A percentile compares a stretch with the other conserved stretches of the same genome.
Conservation (phyloP, 2,329 filamentous ascomycete genomes). For the Penicillium aurantiogriseum region DNA sequence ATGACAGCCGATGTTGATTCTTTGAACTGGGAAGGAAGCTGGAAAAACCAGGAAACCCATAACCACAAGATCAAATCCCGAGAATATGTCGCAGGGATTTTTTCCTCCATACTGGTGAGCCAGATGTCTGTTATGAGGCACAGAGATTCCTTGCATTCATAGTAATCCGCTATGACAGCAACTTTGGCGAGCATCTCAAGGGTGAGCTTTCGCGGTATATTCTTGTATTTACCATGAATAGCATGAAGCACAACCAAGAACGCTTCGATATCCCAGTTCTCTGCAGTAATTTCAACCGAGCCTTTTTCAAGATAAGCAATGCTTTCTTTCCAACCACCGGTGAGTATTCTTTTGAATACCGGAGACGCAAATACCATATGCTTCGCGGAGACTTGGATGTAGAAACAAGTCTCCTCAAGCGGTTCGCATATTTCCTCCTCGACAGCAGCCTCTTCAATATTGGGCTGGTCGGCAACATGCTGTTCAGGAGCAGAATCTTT, state of each 20-base stretch:
- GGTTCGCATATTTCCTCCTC: neutral
- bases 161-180: neutral
- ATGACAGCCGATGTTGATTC: slow-evolving; percentile 17
- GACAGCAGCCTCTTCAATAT: neutral
- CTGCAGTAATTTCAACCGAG: neutral
- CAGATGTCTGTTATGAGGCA: neutral
- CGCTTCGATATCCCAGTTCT: neutral
- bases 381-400: neutral
- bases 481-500: too few relatives aligned
- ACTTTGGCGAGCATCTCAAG: neutral
- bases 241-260: neutral
- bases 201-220: neutral
- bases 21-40: slow-evolving; percentile 16
- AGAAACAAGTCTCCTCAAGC: neutral
- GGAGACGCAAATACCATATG: neutral
- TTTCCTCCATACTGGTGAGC: neutral
- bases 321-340: neutral
- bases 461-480: too few relatives aligned
- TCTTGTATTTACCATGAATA: neutral
- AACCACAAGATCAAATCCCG: neutral
- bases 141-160: neutral
- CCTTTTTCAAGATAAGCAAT: neutral
- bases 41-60: slow-evolving; percentile 19
- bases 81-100: neutral
- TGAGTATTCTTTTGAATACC: neutral